Base-by-base conservation (phyloP, 768 basidiomycete genomes). In the Suillus lakei region DNA sequence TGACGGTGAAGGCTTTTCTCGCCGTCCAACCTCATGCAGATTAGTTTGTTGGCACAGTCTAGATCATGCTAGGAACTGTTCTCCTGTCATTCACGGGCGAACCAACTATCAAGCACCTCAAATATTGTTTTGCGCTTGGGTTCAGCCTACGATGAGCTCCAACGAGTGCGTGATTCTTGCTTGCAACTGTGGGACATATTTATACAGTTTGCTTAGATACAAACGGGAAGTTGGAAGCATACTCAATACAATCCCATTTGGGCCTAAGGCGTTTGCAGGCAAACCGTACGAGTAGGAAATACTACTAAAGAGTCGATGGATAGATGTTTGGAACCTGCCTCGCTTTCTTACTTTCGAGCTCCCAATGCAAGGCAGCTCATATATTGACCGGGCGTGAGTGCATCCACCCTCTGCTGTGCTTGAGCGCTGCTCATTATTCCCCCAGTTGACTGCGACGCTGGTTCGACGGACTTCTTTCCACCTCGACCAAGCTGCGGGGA, bases 1-100 rank as follows among this genome's bases (percentile, higher is more conserved):
- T 99, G 41, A 94, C 93, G 4, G 89, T 99, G 70, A 98, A 98
- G 77, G 96, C 94, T 1, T 99, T 99, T 85, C 87, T 99, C 50
- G 94, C 97, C 3, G 90, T 98, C 65, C 89, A 98, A n/a, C 95
- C 96, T 0, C 92, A 95, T 76, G 91, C 95, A 5, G 92, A 96
- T 54, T 93, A 97, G 70, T 85, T 99, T 26, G 85, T 96, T 69
- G 89, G 91, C 72, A 90, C 96, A 7, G 92, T 93, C 2, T 90
- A 90, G 66, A 84, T 99, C 62, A 99, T 99, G 98, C 85, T 99
- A 16, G 96, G 91, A 44, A 96, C 98, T 9, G 94, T 91, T 15
- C 81, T 99, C 32, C 98, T 98, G 13, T 96, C 93, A 7, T 99
- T 99, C 86, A 99, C 98, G 75, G 98, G 97, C 54, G 96, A 99